These are phyloP conservation scores for Leucogyrophana mollusca DNA, from an alignment of 768 basidiomycete species.

Conservation along the genomic window DNA sequence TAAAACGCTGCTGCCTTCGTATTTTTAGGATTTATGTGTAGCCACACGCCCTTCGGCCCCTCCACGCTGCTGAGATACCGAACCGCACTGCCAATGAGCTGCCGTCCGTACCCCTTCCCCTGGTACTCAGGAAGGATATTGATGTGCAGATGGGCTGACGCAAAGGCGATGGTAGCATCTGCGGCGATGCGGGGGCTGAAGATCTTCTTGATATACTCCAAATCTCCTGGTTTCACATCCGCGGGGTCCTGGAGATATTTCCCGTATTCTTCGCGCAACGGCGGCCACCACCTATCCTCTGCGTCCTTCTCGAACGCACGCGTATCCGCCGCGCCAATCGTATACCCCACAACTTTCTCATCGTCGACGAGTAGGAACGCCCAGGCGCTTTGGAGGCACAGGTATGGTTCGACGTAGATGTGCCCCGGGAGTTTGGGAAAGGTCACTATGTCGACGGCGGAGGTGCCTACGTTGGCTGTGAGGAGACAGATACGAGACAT, in stretches of 20 bases:
- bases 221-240: slow-evolving; percentile 10
- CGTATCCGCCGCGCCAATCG: slow-evolving; percentile 67
- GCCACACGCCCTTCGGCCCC: slow-evolving; percentile 52
- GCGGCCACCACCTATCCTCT: slow-evolving; percentile 63
- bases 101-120: slow-evolving; percentile 69
- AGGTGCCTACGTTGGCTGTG: slow-evolving; percentile 69
- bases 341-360: slow-evolving; percentile 62
- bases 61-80: slow-evolving; percentile 47
- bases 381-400: slow-evolving; percentile 64
- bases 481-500: slow-evolving; percentile 74
- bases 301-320: slow-evolving; percentile 59
- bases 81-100: slow-evolving; percentile 54
- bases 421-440: slow-evolving; percentile 66
- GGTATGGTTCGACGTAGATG: slow-evolving; percentile 74
- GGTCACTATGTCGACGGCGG: slow-evolving; percentile 61
- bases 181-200: slow-evolving; percentile 38
- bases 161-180: slow-evolving; percentile 58
- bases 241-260: slow-evolving; percentile 7
- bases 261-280: slow-evolving; percentile 57
- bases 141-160: slow-evolving; percentile 76
- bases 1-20: slow-evolving; percentile 61
- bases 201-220: slow-evolving; percentile 33
- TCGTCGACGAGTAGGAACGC: slow-evolving; percentile 72
- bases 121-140: slow-evolving; percentile 68
- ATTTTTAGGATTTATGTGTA: slow-evolving; percentile 69